phyloP scores from a whole-genome alignment of 495 filamentous ascomycete species.

The Oidiodendron maius region DNA sequence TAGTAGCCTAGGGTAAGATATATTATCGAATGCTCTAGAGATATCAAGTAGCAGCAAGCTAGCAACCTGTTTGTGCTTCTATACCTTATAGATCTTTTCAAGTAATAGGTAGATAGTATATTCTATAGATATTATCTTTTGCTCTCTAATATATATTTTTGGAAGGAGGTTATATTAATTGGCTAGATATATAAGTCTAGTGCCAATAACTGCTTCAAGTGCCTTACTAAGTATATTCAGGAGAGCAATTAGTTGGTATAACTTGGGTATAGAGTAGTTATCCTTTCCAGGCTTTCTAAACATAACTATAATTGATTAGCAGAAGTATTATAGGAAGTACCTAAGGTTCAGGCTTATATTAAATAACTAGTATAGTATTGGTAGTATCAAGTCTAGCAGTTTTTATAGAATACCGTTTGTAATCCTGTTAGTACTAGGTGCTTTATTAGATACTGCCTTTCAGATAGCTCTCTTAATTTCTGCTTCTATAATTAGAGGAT shows the following conservation, averaged over 20 bases:
- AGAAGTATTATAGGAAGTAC: no score
- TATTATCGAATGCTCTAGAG: slow-evolving; percentile 21
- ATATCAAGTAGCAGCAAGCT: no score
- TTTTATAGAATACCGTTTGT: no score
- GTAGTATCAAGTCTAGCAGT: no score
- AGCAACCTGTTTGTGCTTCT: no score
- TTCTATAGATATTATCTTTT: neutral
- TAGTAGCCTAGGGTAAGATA: slow-evolving; percentile 18
- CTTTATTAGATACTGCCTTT: no score
- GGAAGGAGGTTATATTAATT: neutral
- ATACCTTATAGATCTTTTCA: neutral
- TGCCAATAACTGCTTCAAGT: neutral
- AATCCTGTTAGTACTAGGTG: no score
- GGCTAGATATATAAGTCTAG: neutral
- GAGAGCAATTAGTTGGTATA: neutral
- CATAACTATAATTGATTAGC: no score
- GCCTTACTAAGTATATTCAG: neutral
- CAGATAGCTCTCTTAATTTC: slow-evolving; percentile 22
- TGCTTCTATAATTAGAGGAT: slow-evolving; percentile 10
- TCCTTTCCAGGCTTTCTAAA: slow-evolving; percentile 20
- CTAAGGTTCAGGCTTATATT: no score
- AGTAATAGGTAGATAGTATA: neutral
- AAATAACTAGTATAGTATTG: no score
- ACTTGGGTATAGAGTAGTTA: slow-evolving; percentile 6
- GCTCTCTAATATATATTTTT: neutral